Conservation (phyloP, 225 moss, liverwort and hornwort genomes). For the Physcomitrellopsis africana region DNA sequence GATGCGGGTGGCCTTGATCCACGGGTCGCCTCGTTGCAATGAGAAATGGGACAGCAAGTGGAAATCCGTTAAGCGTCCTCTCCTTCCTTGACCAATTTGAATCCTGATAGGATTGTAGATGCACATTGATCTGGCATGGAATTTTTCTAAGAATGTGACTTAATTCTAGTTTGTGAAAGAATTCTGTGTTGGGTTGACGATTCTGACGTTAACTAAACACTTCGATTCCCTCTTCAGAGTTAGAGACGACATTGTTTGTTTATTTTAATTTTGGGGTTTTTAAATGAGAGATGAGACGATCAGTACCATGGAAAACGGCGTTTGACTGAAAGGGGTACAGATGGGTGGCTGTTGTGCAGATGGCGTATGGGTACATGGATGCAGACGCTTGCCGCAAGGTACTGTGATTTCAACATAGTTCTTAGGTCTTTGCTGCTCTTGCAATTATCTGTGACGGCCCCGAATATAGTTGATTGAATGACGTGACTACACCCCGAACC, state of each 20-base stretch:
- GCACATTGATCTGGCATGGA: background rate
- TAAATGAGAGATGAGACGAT: background rate
- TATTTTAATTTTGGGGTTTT: background rate
- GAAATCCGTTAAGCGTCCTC: constrained; percentile 55
- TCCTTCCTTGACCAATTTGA: background rate
- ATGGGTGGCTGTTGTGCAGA: constrained; percentile 43
- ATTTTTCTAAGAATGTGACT: background rate
- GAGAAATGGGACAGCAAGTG: constrained; percentile 64
- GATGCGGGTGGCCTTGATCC: constrained; percentile 35
- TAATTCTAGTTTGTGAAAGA: background rate
- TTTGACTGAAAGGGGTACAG: constrained; percentile 37
- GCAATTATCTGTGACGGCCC: background rate
- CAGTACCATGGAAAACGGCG: background rate
- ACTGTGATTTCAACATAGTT: background rate
- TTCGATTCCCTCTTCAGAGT: background rate
- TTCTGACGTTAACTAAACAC: too few relatives aligned
- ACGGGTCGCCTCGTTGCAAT: constrained; percentile 35
- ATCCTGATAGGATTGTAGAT: background rate
- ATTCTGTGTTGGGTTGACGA: constrained; percentile 1
- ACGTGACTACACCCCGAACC: background rate
- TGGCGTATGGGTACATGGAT: constrained; percentile 51
- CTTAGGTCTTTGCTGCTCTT: background rate
- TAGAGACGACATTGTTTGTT: background rate
- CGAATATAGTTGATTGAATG: constrained; percentile 13
- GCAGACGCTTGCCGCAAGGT: constrained; percentile 55